These are phyloP conservation scores for Russula brevipes DNA, from an alignment of 768 basidiomycete genomes.

Conservation along the genomic window DNA sequence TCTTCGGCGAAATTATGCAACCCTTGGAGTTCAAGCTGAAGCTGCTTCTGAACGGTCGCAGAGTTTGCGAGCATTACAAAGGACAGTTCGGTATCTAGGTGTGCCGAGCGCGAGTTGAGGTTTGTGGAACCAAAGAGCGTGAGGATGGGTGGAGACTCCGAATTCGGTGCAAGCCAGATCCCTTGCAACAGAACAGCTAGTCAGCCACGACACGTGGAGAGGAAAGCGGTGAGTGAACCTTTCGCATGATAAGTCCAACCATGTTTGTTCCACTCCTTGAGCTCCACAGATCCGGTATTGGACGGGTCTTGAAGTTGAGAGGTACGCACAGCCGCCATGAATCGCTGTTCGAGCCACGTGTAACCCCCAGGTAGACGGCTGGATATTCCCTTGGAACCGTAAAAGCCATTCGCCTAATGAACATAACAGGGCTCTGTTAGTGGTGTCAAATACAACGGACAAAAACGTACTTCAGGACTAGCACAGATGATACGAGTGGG, in stretches of 20 bases:
- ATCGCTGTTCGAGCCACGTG: conserved; percentile 78
- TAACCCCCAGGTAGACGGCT: conserved; percentile 95
- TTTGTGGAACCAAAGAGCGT: conserved; percentile 95
- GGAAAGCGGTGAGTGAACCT: conserved; percentile 45
- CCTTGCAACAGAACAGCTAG: conserved; percentile 41
- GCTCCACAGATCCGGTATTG: conserved; percentile 48
- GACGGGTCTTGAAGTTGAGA: conserved; percentile 33
- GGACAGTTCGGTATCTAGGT: conserved; percentile 88
- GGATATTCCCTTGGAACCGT: conserved; percentile 81
- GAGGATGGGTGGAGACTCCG: conserved; percentile 49
- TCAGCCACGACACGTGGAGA: background rate
- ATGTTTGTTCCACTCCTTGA: conserved; percentile 81
- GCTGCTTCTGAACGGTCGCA: conserved; percentile 39
- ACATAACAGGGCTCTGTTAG: conserved; percentile 2
- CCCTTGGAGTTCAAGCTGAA: conserved; percentile 50
- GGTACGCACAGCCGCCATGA: conserved; percentile 59
- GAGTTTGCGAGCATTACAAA: conserved; percentile 76
- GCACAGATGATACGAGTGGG: conserved; percentile 76
- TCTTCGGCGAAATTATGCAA: conserved; percentile 46
- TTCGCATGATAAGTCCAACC: conserved; percentile 99
- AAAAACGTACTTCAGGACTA: conserved; percentile 64
- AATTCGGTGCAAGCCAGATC: conserved; percentile 72
- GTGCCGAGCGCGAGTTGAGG: conserved; percentile 84
- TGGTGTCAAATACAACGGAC: conserved; percentile 1
- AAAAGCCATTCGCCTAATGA: conserved; percentile 90